phyloP scores from a whole-genome alignment of 345 rosid genomes.

The Dipteronia dyeriana region DNA sequence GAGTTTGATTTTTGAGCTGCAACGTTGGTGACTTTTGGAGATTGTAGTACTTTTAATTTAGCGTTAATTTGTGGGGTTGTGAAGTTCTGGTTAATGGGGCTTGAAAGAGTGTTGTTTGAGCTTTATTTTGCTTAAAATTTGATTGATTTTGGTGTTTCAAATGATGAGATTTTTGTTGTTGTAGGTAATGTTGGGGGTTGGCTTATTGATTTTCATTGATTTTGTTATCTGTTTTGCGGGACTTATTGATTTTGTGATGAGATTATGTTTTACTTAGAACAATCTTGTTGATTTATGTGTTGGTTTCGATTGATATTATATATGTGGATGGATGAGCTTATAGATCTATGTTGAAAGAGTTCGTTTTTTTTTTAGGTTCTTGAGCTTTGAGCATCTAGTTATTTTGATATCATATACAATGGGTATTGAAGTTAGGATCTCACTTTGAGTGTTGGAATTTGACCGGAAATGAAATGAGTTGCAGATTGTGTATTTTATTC shows the following conservation, averaged over 20 bases:
- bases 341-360: constrained; percentile 35
- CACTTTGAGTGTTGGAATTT: constrained; percentile 5
- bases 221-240: background rate
- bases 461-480: background rate
- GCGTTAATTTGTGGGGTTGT: background rate
- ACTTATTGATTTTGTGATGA: background rate
- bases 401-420: constrained; percentile 11
- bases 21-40: constrained; percentile 30
- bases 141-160: constrained; percentile 16
- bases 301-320: constrained; percentile 18
- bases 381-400: constrained; percentile 24
- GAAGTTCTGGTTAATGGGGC: constrained; percentile 10
- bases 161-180: background rate
- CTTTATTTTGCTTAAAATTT: background rate
- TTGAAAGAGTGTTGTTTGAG: constrained; percentile 14
- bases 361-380: constrained; percentile 28
- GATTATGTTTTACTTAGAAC: constrained; percentile 19
- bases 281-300: constrained; percentile 20
- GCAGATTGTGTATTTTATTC: background rate
- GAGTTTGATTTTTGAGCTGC: constrained; percentile 24
- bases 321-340: constrained; percentile 18
- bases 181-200: constrained; percentile 26
- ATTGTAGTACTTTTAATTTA: constrained; percentile 20
- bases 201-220: constrained; percentile 15
- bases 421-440: constrained; percentile 28